Evolutionary conservation across 495 filamentous ascomycete genomes (phyloP).

Genomic region (Hamigera avellanea): DNA sequence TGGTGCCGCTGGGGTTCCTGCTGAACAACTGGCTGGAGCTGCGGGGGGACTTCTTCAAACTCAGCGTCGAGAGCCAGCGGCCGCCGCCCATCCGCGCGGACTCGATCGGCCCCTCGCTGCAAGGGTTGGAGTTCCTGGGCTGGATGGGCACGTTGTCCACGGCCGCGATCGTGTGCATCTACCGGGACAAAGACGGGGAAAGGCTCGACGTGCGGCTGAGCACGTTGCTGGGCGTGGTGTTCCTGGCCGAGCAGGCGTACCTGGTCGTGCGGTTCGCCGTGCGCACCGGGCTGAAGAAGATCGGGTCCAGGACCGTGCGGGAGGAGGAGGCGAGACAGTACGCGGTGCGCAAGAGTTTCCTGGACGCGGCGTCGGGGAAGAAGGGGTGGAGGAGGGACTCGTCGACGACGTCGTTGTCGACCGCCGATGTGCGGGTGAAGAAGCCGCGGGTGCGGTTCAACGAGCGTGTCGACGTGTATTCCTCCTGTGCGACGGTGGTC

Average conservation of each 20-base stretch:
- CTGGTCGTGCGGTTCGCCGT: conserved; percentile 57
- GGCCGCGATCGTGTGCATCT: conserved; percentile 77
- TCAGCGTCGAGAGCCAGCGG: conserved; percentile 75
- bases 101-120: conserved; percentile 86
- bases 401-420: neutral
- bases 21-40: conserved; percentile 94
- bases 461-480: conserved; percentile 20
- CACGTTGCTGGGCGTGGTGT: conserved; percentile 65
- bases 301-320: conserved; percentile 66
- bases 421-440: no score
- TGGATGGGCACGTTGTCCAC: conserved; percentile 85
- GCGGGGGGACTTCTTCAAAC: conserved; percentile 85
- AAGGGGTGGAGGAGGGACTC: neutral
- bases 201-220: conserved; percentile 53
- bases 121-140: conserved; percentile 70
- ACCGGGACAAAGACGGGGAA: conserved; percentile 52
- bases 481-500: no score
- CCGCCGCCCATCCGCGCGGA: conserved; percentile 83
- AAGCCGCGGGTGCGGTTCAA: conserved; percentile 27
- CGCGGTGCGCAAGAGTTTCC: conserved; percentile 53
- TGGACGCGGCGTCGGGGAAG: conserved; percentile 33
- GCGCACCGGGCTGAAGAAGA: conserved; percentile 51
- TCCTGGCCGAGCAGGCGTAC: conserved; percentile 77
- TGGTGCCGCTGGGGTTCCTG: conserved; percentile 76
- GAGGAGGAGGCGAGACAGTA: conserved; percentile 66